Percentiles rank a stretch among this genome's conserved stretches.
Evolutionary conservation across 208 protist species (phyloP).

Genomic region (Acanthamoeba triangularis): DNA sequence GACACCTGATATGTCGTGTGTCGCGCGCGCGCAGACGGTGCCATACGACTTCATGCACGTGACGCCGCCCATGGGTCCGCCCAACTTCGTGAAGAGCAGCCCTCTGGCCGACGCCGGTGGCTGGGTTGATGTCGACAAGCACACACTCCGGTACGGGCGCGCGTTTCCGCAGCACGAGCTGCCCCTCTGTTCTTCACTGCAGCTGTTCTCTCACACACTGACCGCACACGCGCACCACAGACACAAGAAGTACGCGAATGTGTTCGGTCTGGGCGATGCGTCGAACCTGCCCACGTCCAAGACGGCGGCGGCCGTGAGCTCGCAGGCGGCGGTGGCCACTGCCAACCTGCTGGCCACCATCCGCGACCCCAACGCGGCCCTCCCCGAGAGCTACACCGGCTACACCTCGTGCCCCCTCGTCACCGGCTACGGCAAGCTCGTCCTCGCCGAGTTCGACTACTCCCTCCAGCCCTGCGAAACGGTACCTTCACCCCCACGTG

Average conservation of each 20-base stretch:
- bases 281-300: constrained; percentile 86
- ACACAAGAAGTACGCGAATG: constrained; percentile 83
- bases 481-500: background rate
- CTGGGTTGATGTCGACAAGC: constrained; percentile 86
- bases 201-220: background rate
- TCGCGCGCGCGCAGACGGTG: constrained; percentile 53
- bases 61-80: constrained; percentile 84
- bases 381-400: constrained; percentile 82
- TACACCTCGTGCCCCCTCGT: constrained; percentile 88
- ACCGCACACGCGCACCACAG: background rate
- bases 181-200: too few species aligned
- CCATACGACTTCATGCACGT: constrained; percentile 88
- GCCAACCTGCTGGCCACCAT: constrained; percentile 74
- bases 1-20: too few species aligned
- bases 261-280: constrained; percentile 87
- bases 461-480: constrained; percentile 72
- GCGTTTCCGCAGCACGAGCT: background rate
- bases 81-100: constrained; percentile 62
- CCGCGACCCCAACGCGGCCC: background rate
- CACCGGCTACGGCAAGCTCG: constrained; percentile 77
- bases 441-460: constrained; percentile 88
- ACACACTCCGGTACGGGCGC: constrained; percentile 79
- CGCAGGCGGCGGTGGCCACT: constrained; percentile 80
- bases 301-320: constrained; percentile 87
- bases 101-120: constrained; percentile 81